These are phyloP conservation scores for Arthrobotrys sphaeroides DNA, from an alignment of 2,329 filamentous ascomycete genomes.

Conservation along the genomic window DNA sequence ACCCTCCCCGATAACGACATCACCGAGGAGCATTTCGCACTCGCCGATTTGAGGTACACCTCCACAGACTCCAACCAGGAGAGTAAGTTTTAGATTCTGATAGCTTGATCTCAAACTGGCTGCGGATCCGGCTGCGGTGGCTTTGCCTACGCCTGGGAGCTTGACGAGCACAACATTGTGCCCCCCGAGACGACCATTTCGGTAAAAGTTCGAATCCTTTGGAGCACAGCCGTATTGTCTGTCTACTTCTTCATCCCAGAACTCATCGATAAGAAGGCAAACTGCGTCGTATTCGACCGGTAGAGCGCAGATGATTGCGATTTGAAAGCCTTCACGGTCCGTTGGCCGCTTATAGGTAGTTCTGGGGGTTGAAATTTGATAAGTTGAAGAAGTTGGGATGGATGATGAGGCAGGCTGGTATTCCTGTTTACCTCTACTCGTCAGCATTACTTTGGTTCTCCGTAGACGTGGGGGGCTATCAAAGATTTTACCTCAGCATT, in stretches of 20 bases:
- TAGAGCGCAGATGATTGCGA: slow-evolving; percentile 59
- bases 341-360: background rate
- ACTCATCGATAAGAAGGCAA: slow-evolving; percentile 56
- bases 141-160: slow-evolving; percentile 59
- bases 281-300: slow-evolving; percentile 57
- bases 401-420: too few relatives aligned
- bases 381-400: too few relatives aligned
- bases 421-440: too few relatives aligned
- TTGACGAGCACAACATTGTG: slow-evolving; percentile 59
- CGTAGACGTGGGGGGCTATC: background rate
- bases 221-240: slow-evolving; percentile 54
- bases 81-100: slow-evolving; percentile 58
- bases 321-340: slow-evolving; percentile 39
- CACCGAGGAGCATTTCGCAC: slow-evolving; percentile 58
- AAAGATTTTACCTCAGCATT: background rate
- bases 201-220: slow-evolving; percentile 59
- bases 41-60: slow-evolving; percentile 24
- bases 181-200: slow-evolving; percentile 58
- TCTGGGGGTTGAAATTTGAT: too few relatives aligned
- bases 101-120: slow-evolving; percentile 60
- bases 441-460: background rate
- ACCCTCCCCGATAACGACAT: slow-evolving; percentile 59
- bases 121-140: slow-evolving; percentile 57
- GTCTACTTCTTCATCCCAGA: slow-evolving; percentile 57
- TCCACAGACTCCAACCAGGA: slow-evolving; percentile 57